Base-by-base conservation (phyloP, 306 rosid species). In the Vigna hirtella region DNA sequence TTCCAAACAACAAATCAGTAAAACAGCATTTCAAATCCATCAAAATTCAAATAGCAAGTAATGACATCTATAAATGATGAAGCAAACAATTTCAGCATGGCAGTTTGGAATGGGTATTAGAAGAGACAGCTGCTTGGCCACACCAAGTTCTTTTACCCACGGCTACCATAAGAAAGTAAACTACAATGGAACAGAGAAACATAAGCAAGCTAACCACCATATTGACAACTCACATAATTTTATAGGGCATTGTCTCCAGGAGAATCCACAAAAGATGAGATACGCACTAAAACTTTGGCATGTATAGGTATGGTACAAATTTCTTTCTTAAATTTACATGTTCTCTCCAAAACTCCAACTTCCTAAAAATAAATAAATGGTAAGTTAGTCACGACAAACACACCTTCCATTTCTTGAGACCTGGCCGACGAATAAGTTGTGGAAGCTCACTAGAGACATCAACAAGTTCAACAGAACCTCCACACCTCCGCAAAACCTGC, bases 391-490 rank as follows among this genome's bases (percentile, higher is more conserved):
- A 67, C 8, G 28, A 4, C 26, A 81, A 85, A 81, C 89, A 72
- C 57, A 89, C 99, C 98, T 87, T 96, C 98, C 98, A 96, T 74
- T 47, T 85, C 84, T 82, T 93, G 68, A 96, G 97, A 82, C 99
- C 99, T 34, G 94, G 92, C 66, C 93, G 83, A 6, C 91, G 89
- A 74, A 79, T 87, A 75, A 96, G 99, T 73, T 96, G 92, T 53
- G 94, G 98, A 81, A 96, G 93, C 82, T 96, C 96, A 82, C 78
- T 77, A 61, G 98, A 96, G 83, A 96, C 98, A 49, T 96, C 97
- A 78, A 93, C 32, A 47, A 96, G 94, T 83, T 93, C 85, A 79
- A 93, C 90, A 74, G 98, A 90, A 66, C 89, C 96, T 18, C 88
- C 91, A 82, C 90, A 89, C 71, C 83, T 91, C 72, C 92, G 88